phyloP scores from a whole-genome alignment of 2,329 filamentous ascomycete genomes.

The Pseudogymnoascus destructans region DNA sequence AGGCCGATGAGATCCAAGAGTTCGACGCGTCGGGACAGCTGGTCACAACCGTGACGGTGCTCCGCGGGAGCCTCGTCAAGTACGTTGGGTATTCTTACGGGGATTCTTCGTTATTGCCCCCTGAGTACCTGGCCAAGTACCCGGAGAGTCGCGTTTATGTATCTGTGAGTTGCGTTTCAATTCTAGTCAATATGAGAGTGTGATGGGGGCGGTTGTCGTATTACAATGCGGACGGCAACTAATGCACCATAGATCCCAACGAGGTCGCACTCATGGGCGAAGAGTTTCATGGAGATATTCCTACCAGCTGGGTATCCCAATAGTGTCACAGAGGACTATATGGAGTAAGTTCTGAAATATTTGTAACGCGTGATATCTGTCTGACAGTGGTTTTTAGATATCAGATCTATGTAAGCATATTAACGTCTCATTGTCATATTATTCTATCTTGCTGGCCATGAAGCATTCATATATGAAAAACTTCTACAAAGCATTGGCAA shows the following conservation, averaged over 20 bases:
- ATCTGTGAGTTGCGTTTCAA: not conserved
- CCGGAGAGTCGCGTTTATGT: not conserved
- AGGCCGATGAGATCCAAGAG: not conserved
- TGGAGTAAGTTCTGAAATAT: conserved; percentile 36
- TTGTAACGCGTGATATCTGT: conserved; percentile 5
- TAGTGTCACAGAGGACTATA: conserved; percentile 58
- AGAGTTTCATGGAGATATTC: conserved; percentile 43
- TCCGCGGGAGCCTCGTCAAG: not conserved
- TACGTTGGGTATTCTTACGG: not conserved
- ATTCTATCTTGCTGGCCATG: not conserved
- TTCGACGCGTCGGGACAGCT: not conserved
- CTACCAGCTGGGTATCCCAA: conserved; percentile 56
- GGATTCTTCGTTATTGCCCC: not conserved
- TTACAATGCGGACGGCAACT: not conserved
- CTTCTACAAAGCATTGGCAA: not conserved
- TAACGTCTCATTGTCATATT: not conserved
- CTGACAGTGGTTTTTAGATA: conserved; percentile 34
- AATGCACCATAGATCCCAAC: not conserved
- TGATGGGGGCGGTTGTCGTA: not conserved
- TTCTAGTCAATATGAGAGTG: not conserved
- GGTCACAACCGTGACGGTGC: not conserved
- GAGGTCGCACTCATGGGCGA: conserved; percentile 5
- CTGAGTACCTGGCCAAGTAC: not conserved
- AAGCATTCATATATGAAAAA: not conserved
- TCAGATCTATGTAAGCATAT: conserved; percentile 47